Evolutionary conservation across 2,329 filamentous ascomycete species (phyloP), one percentile per base, ranked within the genome.

Genomic region (Colletotrichum filicis): DNA sequence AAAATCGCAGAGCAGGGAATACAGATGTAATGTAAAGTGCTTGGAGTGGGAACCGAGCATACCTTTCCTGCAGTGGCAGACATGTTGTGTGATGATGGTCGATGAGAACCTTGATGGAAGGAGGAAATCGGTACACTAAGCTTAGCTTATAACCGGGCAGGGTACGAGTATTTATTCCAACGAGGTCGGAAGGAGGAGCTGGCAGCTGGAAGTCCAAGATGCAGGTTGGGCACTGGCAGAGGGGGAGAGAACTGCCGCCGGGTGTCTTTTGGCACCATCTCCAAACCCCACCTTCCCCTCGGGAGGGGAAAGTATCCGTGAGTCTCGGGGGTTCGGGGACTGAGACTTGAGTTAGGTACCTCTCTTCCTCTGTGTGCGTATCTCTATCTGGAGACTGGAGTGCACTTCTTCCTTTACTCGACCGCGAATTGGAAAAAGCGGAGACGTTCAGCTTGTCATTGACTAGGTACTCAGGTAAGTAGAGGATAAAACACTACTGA

Each of bases 61-160:
- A 75, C 74, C 73, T 75, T 75, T 74, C 74, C 74, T 53, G 58
- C 74, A 59, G 74, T 75, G 73, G 74, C 67, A 74, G 73, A 69
- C 73, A 75, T 75, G 35, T 42, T 66, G 55, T 66, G 60, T 63
- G 62, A 60, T 32, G 66, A 66, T 56, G 66, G 24, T 59, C 35
- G 59, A 49, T 73, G 74, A 75, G 74, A 72, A 75, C 72, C 74
- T 69, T 74, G 74, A 75, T 75, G 74, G 73, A 73, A 59, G 46
- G 24, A 62, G 28, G 49, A 62, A 61, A 19, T 42, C 52, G 35
- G 65, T 55, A 57, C 71, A 71, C 66, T 73, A 66, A 57, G 66
- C 60, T 26, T 62, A 52, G 55, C 61, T 70, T 22, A 49, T 22
- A 49, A 62, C 61, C 46, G 71, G 71, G 67, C 60, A 73, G 60